These are phyloP conservation scores for Yamadazyma kitorensis DNA, from an alignment of 805 yeast species.

Conservation along the genomic window DNA sequence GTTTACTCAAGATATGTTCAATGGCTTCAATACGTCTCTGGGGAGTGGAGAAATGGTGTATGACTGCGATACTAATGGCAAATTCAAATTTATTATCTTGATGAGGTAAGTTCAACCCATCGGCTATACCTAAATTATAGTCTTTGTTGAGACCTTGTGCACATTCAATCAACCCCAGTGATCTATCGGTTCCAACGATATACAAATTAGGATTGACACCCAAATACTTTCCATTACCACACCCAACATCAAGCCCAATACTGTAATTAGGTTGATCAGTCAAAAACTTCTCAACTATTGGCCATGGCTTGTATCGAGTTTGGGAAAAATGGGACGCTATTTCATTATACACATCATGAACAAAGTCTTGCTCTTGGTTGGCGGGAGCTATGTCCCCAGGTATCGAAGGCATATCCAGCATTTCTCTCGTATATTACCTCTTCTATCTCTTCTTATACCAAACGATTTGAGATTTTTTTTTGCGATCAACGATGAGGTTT, in stretches of 20 bases:
- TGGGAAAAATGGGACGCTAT: slow-evolving; percentile 92
- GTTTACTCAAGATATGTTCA: slow-evolving; percentile 56
- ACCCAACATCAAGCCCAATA: slow-evolving; percentile 90
- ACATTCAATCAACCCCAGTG: slow-evolving; percentile 65
- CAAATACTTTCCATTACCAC: slow-evolving; percentile 95
- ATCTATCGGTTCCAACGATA: slow-evolving; percentile 73
- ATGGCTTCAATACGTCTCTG: slow-evolving; percentile 79
- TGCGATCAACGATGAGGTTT: slow-evolving; percentile 15
- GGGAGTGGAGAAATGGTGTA: slow-evolving; percentile 90
- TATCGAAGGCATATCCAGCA: slow-evolving; percentile 8
- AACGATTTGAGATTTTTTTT: too few relatives aligned
- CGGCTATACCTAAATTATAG: slow-evolving; percentile 71
- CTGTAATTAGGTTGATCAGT: slow-evolving; percentile 46
- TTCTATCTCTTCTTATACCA: slow-evolving; percentile 1
- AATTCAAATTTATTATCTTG: slow-evolving; percentile 54
- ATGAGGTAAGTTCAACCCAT: slow-evolving; percentile 61
- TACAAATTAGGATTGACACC: slow-evolving; percentile 64
- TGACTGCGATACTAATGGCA: slow-evolving; percentile 92
- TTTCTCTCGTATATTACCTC: not conserved
- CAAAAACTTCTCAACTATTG: slow-evolving; percentile 78
- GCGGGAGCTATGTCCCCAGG: slow-evolving; percentile 41
- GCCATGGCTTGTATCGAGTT: slow-evolving; percentile 97
- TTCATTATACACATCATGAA: slow-evolving; percentile 89
- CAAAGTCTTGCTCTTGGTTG: slow-evolving; percentile 68
- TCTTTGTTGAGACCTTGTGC: slow-evolving; percentile 45